Base-by-base conservation (phyloP, 2,329 filamentous ascomycete genomes). In the Diaporthe citri region DNA sequence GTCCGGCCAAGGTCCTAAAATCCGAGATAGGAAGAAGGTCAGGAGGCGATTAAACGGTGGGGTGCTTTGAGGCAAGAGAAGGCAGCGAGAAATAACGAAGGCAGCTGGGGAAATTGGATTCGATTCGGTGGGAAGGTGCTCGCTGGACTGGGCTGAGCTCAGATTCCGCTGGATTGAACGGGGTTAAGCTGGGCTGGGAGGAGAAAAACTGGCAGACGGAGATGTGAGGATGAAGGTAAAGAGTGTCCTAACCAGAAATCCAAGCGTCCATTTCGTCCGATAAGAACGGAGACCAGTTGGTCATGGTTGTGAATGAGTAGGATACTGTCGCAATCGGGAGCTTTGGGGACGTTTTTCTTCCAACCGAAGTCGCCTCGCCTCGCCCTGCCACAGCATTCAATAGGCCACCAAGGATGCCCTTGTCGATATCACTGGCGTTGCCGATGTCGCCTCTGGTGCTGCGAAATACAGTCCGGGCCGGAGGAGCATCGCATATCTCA, bases 181-280 rank as follows among this genome's bases (percentile, higher is more conserved):
- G 28, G 25, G 3, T 51, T 51, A 34, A 25, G 62, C 43, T 39
- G 46, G n/a, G 62, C 62, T 36, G 28, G 46, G 62, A 67, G 62
- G 62, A 6, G 28, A n/a, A 22, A 28, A 46, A 31, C 20, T 46
- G 28, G 41, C 17, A 48, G 41, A 34, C 20, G 41, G 4, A 34
- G 31, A 17, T 13, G 25, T 15, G 28, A 25, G 22, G 36, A 52
- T 9, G 12, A 6, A 36, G 10, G 31, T 8, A 55, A 69, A 55
- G n/a, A 48, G 41, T 22, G 28, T 74, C 31, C 72, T 74, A 43
- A 74, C 72, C 72, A 43, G 64, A 74, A 41, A 74, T 20, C 52
- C 67, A 52, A 22, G 72, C 64, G 34, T 74, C 62, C 62, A 74
- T 60, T 56, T 51, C 72, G 46, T 71, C 72, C n/a, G 72, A 71